Percentiles rank a stretch among this genome's conserved stretches.
phyloP scores from a whole-genome alignment of 495 filamentous ascomycete species.

The Aspergillus egyptiacus region DNA sequence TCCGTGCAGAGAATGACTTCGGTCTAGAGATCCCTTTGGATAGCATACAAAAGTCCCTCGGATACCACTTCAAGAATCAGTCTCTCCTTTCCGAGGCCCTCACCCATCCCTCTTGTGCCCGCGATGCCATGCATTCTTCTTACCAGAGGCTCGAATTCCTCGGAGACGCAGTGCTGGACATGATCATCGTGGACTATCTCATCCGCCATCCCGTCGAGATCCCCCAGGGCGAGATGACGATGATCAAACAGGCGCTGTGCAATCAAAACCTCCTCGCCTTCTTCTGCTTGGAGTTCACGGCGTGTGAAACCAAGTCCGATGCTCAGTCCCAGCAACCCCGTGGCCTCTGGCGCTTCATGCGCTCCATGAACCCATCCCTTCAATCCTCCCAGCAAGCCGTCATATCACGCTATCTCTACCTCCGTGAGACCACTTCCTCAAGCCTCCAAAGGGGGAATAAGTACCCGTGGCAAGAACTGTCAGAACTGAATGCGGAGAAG shows the following conservation, averaged over 20 bases:
- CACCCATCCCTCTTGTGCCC: slow-evolving; percentile 69
- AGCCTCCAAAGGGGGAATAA: too few relatives aligned
- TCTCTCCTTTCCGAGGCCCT: slow-evolving; percentile 74
- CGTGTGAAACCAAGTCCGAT: slow-evolving; percentile 45
- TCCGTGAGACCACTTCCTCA: too few relatives aligned
- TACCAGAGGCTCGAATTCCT: slow-evolving; percentile 88
- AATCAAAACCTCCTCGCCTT: slow-evolving; percentile 84
- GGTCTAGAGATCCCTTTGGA: too few relatives aligned
- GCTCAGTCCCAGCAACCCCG: too few relatives aligned
- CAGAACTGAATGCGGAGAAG: too few relatives aligned
- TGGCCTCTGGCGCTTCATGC: neutral
- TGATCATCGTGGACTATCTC: slow-evolving; percentile 56
- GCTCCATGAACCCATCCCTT: neutral
- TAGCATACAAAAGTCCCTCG: slow-evolving; percentile 18
- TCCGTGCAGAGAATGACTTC: neutral
- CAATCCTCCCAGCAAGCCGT: neutral
- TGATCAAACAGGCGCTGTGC: slow-evolving; percentile 65
- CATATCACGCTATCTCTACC: too few relatives aligned
- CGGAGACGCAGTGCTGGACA: slow-evolving; percentile 82
- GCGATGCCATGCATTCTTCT: slow-evolving; percentile 46
- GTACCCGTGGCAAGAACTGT: too few relatives aligned
- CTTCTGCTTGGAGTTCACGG: slow-evolving; percentile 53
- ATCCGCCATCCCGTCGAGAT: slow-evolving; percentile 43
- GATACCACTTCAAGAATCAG: slow-evolving; percentile 64
- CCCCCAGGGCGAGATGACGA: slow-evolving; percentile 62